phyloP scores from a whole-genome alignment of 257 asterid species.

The Nicotiana tabacum region DNA sequence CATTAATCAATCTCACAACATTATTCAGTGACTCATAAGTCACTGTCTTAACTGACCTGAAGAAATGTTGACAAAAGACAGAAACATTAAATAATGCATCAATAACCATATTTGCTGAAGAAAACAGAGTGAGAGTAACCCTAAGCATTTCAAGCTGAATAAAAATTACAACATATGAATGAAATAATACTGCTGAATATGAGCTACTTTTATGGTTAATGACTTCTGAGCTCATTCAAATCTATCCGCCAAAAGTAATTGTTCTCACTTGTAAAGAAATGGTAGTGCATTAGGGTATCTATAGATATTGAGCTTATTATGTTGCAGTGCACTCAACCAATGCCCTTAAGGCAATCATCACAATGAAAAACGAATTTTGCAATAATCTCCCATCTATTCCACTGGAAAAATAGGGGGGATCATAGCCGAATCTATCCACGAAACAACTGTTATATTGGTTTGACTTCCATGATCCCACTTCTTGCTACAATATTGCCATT shows the following conservation, averaged over 20 bases:
- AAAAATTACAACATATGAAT: background rate
- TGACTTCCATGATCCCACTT: background rate
- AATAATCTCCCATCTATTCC: background rate
- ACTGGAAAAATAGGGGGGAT: background rate
- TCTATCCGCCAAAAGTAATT: background rate
- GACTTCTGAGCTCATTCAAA: background rate
- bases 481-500: background rate
- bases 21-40: slow-evolving; percentile 87
- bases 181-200: background rate
- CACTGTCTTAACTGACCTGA: slow-evolving; percentile 91
- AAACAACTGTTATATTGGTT: background rate
- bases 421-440: background rate
- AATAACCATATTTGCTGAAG: background rate
- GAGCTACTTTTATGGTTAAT: background rate
- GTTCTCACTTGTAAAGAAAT: background rate
- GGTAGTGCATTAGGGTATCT: background rate
- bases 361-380: background rate
- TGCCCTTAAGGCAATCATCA: background rate
- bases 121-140: background rate
- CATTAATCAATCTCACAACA: slow-evolving; percentile 87
- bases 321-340: background rate
- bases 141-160: slow-evolving; percentile 7
- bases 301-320: background rate
- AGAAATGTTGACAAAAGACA: background rate
- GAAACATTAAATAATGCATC: background rate